Base-by-base conservation (phyloP, 2,329 filamentous ascomycete genomes). In the Colletotrichum nymphaeae region DNA sequence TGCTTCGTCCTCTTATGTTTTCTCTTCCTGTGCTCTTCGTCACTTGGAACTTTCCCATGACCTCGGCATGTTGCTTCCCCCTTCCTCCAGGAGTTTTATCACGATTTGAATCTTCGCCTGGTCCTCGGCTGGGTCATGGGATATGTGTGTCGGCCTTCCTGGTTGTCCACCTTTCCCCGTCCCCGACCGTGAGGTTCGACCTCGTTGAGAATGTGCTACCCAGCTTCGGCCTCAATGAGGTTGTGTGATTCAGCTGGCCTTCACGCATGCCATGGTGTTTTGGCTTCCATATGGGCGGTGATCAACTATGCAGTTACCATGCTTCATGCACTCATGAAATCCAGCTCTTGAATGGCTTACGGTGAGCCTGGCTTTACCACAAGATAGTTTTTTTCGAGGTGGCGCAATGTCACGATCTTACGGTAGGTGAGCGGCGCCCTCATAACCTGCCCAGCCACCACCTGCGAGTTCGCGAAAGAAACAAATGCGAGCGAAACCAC, bases 151-250 rank as follows among this genome's bases (percentile, higher is more conserved):
- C 58, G 12, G 26, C 19, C 7, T 24, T 26, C 14, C n/a, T 65
- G 26, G 37, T 24, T 53, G 28, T 7, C 67, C 37, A 35, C 52
- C 52, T 35, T 37, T 11, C 67, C 60, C 55, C 52, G 46, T 35
- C 26, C 6, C 62, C 60, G 67, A 59, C 60, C 53, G 53, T 49
- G 35, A n/a, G 32, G 64, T 63, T 49, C 67, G 14, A 62, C 56
- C 32, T 62, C 24, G 59, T 52, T 22, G 5, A 56, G 11, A 56
- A 22, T 28, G 53, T 22, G 19, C 19, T 22, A n/a, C 42, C 42
- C 7, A 49, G 42, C 42, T 22, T 2, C 42, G 19, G 42, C 19
- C 8, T n/a, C 19, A 22, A n/a, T 4, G 42, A 49, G 4, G 42
- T 11, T 19, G 42, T 2, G 19, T n/a, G 19, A 49, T 49, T 19